These are phyloP conservation scores for Coemansia sp. DNA, from an alignment of 192 early-diverging fungal genomes.

Conservation along the genomic window DNA sequence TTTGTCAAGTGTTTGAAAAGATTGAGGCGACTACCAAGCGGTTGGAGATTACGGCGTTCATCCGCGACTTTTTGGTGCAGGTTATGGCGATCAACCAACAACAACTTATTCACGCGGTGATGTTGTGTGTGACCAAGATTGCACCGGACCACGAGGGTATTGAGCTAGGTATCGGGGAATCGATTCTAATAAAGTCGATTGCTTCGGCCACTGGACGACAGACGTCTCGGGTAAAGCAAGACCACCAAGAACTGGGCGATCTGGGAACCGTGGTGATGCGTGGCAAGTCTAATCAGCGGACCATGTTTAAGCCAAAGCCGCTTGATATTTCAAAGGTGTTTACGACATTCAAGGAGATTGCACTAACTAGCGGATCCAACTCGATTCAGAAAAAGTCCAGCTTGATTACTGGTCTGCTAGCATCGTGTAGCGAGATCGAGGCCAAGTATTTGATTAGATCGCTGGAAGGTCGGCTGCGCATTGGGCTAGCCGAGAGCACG, in stretches of 20 bases:
- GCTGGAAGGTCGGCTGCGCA: slow-evolving; percentile 89
- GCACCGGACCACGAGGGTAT: slow-evolving; percentile 94
- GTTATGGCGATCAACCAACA: slow-evolving; percentile 34
- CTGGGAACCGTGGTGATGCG: slow-evolving; percentile 86
- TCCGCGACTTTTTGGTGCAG: slow-evolving; percentile 34
- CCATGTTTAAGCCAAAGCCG: slow-evolving; percentile 76
- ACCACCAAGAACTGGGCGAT: slow-evolving; percentile 78
- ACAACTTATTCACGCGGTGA: slow-evolving; percentile 63
- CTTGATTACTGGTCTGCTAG: slow-evolving; percentile 73
- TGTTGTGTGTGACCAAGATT: slow-evolving; percentile 89
- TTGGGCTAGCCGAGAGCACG: slow-evolving; percentile 93
- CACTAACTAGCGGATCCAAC: slow-evolving; percentile 69
- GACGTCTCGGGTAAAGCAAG: slow-evolving; percentile 71
- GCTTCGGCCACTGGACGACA: slow-evolving; percentile 82
- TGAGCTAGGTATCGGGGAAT: slow-evolving; percentile 95
- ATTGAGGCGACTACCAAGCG: slow-evolving; percentile 88
- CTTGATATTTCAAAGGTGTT: slow-evolving; percentile 81
- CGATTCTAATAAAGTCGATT: slow-evolving; percentile 89
- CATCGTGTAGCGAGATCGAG: slow-evolving; percentile 72
- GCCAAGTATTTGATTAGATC: slow-evolving; percentile 82
- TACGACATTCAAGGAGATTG: slow-evolving; percentile 82
- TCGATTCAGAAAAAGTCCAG: slow-evolving; percentile 63
- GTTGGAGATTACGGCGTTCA: slow-evolving; percentile 43
- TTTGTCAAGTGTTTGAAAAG: slow-evolving; percentile 88
- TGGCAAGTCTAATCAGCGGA: slow-evolving; percentile 81